Conservation (phyloP, 1,284 basidiomycete genomes). For the Ustilago trichophora region DNA sequence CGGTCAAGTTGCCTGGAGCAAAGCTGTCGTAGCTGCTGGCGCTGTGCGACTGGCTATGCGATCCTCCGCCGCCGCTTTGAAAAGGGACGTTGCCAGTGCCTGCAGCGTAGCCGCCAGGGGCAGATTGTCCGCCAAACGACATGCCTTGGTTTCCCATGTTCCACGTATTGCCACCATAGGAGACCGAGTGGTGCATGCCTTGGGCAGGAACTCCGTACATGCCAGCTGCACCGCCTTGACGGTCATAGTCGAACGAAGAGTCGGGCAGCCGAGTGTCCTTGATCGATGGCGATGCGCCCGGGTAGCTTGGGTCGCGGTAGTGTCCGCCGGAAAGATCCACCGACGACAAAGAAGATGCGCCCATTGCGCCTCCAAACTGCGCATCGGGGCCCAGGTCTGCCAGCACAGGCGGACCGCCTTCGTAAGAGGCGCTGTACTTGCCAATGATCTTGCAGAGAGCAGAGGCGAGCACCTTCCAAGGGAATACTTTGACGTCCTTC, state of each 20-base stretch:
- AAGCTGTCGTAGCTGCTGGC: slow-evolving; percentile 33
- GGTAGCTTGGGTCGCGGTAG: slow-evolving; percentile 32
- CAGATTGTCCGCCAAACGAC: slow-evolving; percentile 12
- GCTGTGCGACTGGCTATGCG: slow-evolving; percentile 30
- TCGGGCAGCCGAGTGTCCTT: slow-evolving; percentile 25
- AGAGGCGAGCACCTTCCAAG: slow-evolving; percentile 82
- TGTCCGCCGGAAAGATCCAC: slow-evolving; percentile 43
- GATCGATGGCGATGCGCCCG: slow-evolving; percentile 20
- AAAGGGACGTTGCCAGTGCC: slow-evolving; percentile 12
- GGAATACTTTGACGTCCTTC: slow-evolving; percentile 96
- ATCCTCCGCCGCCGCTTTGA: slow-evolving; percentile 4
- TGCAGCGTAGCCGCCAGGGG: slow-evolving; percentile 10
- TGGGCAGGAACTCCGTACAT: slow-evolving; percentile 23
- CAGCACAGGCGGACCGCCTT: slow-evolving; percentile 34
- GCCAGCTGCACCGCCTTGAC: slow-evolving; percentile 17
- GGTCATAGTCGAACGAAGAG: slow-evolving; percentile 37
- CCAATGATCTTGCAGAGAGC: slow-evolving; percentile 90
- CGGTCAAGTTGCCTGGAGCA: slow-evolving; percentile 3
- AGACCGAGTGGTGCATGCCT: slow-evolving; percentile 10
- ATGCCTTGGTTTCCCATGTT: slow-evolving; percentile 27
- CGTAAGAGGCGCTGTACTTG: slow-evolving; percentile 74
- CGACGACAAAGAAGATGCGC: slow-evolving; percentile 8
- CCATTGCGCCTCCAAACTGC: slow-evolving; percentile 22
- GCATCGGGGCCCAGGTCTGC: slow-evolving; percentile 27
- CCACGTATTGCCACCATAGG: slow-evolving; percentile 23